Base-by-base conservation (phyloP, 768 basidiomycete genomes). In the Leccinum subgranulosum region DNA sequence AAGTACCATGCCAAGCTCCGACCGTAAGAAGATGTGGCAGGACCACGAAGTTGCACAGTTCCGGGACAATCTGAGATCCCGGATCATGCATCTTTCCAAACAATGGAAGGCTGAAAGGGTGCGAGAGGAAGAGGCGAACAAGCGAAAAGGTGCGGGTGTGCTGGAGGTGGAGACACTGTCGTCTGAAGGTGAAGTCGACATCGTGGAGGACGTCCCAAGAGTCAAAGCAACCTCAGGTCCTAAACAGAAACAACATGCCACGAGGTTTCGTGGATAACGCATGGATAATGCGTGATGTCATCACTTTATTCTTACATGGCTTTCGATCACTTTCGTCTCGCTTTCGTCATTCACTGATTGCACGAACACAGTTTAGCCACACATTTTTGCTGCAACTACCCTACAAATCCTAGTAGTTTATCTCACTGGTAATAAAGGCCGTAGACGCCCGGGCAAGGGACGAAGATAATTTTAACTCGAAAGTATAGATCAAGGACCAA, bases 1-100 rank as follows among this genome's bases (percentile, higher is more conserved):
- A 55, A 74, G 73, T 56, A 64, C 71, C 28, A 69, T 68, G 27
- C 52, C 69, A 43, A 74, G 74, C 47, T 58, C 64, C 33, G 75
- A 79, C 25, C 77, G 82, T 53, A 75, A 75, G 59, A 55, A 60
- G 21, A 77, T 77, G 60, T 90, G 88, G 88, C 72, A 82, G 33
- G 79, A 77, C 39, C 66, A 76, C 12, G 67, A 73, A n/a, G 75
- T 85, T 45, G 73, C 69, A 7, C 68, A 63, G 15, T 77, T 79
- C 63, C 81, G 88, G 14, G 77, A 81, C 45, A 55, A 74, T 8
- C 73, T 88, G 25, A 58, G 61, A 28, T 61, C 60, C 3, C 74
- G 75, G 8, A 83, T 87, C 28, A 53, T 63, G 8, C 53, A 64
- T 3, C 74, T 89, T 27, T 86, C 87, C n/a, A 63, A 67, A 23